Evolutionary conservation across 768 basidiomycete genomes (phyloP), one percentile per base, ranked within the genome.

Genomic region (Royoungia palumana): DNA sequence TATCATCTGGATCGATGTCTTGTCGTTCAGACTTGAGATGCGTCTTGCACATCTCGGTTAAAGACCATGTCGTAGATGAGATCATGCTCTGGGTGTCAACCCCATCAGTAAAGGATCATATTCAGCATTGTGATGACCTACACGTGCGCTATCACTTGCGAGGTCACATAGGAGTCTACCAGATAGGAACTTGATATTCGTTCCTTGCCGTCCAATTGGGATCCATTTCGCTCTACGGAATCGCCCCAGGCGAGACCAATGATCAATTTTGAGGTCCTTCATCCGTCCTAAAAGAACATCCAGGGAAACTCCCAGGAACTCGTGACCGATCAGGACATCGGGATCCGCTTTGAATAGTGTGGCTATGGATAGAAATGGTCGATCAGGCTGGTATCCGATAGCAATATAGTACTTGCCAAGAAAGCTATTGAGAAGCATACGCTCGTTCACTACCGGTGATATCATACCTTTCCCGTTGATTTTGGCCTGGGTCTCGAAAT

Each of bases 1-100:
- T 95, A 61, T 98, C 96, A 53, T 97, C 95, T 0, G 93, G 87
- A 62, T 98, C 95, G 53, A 96, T 94, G 54, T 98, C 96, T 62
- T 96, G 87, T 32, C 96, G 75, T 44, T 87, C 85, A 50, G 81
- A 79, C 53, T 86, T 85, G 54, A 99, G 80, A 64, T 95, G 88
- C 1, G 92, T 89, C 53, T 76, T 80, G 70, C 90, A 94, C 94
- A 99, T 97, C 68, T 99, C 96, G 9, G 91, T 92, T 45, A 98
- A 72, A 3, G 94, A 95, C 96, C 96, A 99, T 1, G 96, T 98
- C 5, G 93, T 97, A 4, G 96, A 98, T 1, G 85, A 72, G 64
- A 99, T 98, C 92, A 97, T 95, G 19, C 89, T 85, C 93, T 95
- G 59, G 17, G 10, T 14, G 20, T 7, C 1, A 11, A 50, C 8